These are phyloP conservation scores for Penicillium antarcticum DNA, from an alignment of 495 filamentous ascomycete genomes.

Conservation along the genomic window DNA sequence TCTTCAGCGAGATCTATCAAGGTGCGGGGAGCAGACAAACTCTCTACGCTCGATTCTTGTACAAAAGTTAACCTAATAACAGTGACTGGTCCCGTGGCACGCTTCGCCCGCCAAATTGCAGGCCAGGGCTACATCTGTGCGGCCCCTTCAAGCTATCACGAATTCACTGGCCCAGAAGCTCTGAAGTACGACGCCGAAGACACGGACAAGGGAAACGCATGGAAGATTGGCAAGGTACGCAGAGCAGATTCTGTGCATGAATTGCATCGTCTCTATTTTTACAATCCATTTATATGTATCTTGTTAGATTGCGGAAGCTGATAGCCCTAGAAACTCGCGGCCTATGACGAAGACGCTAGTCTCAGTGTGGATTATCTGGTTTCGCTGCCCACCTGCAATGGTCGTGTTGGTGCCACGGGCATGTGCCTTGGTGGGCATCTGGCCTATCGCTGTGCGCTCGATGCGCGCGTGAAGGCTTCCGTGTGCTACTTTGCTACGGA, in stretches of 20 bases:
- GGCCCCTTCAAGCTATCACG: slow-evolving; percentile 87
- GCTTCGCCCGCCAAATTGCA: slow-evolving; percentile 89
- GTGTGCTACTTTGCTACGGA: slow-evolving; percentile 95
- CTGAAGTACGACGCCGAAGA: slow-evolving; percentile 84
- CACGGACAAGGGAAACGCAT: slow-evolving; percentile 83
- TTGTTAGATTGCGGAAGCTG: background rate
- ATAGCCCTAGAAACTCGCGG: slow-evolving; percentile 63
- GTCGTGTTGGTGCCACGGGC: slow-evolving; percentile 80
- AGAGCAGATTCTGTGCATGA: background rate
- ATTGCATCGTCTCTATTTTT: background rate
- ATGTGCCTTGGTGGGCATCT: slow-evolving; percentile 97
- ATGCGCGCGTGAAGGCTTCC: slow-evolving; percentile 68
- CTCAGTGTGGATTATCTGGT: slow-evolving; percentile 73
- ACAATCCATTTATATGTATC: background rate
- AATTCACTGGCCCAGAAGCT: slow-evolving; percentile 83
- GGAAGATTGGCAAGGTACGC: slow-evolving; percentile 73
- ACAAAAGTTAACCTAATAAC: background rate
- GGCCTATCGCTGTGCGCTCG: slow-evolving; percentile 77
- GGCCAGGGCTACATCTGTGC: slow-evolving; percentile 92
- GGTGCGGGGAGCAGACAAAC: slow-evolving; percentile 43
- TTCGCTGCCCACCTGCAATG: slow-evolving; percentile 75
- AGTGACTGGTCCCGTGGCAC: slow-evolving; percentile 90
- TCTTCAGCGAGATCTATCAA: slow-evolving; percentile 97
- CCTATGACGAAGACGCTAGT: slow-evolving; percentile 84
- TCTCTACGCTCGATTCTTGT: background rate